A percentile compares a stretch with the other conserved stretches of the same genome.
These are phyloP conservation scores for Trametes sp. DNA, from an alignment of 1,284 basidiomycete genomes.

Conservation along the genomic window DNA sequence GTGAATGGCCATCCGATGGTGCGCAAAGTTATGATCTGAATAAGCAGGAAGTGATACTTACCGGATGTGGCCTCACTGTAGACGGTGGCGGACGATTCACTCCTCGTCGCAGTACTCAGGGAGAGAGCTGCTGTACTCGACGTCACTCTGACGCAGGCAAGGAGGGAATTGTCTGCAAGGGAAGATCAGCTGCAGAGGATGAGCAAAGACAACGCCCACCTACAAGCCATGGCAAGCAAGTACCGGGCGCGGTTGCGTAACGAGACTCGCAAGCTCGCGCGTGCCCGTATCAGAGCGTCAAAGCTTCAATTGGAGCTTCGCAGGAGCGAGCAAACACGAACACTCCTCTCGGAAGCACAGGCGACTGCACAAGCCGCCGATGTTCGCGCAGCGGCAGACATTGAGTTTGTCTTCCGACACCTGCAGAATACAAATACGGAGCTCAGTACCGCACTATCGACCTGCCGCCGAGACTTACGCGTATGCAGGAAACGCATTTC, in stretches of 20 bases:
- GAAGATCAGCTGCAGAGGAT: background rate
- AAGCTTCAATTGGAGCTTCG: background rate
- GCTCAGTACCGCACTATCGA: background rate
- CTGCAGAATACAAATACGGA: background rate
- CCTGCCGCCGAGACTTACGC: background rate
- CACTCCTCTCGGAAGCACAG: background rate
- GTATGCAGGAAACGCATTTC: background rate
- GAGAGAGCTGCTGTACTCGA: background rate
- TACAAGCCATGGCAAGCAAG: background rate
- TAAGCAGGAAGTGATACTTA: no score
- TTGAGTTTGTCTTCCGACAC: background rate
- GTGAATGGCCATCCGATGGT: no score
- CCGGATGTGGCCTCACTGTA: background rate
- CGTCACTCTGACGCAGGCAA: background rate
- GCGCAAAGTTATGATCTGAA: background rate
- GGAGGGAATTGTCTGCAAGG: background rate
- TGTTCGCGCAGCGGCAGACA: background rate
- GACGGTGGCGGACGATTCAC: no score
- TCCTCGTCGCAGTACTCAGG: background rate
- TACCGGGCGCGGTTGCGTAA: background rate
- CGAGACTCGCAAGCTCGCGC: background rate
- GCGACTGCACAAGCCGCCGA: background rate
- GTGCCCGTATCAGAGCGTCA: background rate
- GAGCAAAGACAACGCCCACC: background rate
- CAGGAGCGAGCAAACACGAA: background rate